phyloP scores from a whole-genome alignment of 257 asterid genomes.

The Plantago major region DNA sequence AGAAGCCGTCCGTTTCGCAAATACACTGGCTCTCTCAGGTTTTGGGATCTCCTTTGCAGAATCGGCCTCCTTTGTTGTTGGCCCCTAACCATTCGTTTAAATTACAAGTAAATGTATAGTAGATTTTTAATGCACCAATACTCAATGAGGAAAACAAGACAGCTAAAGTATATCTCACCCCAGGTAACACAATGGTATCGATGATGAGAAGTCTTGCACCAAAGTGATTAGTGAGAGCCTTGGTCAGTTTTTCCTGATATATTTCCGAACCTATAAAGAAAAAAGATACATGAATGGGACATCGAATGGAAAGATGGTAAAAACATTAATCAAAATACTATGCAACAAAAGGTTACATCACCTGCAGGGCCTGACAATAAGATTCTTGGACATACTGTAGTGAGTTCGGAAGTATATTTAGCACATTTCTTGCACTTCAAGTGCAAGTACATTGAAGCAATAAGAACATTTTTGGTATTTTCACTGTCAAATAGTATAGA shows the following conservation, averaged over 20 bases:
- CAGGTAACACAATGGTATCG: conserved; percentile 60
- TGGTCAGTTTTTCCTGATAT: conserved; percentile 71
- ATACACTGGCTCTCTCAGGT: conserved; percentile 60
- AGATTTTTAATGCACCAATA: neutral
- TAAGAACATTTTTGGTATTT: conserved; percentile 69
- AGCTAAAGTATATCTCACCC: conserved; percentile 47
- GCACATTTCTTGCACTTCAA: conserved; percentile 49
- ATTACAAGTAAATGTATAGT: neutral
- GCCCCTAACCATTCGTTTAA: conserved; percentile 43
- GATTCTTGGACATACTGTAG: conserved; percentile 72
- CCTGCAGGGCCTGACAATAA: conserved; percentile 89
- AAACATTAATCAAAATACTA: neutral
- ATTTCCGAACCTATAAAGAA: conserved; percentile 73
- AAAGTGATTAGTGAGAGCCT: conserved; percentile 72
- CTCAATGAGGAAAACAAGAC: conserved; percentile 7
- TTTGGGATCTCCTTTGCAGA: conserved; percentile 54
- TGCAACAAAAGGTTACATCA: conserved; percentile 12
- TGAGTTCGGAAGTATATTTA: conserved; percentile 59
- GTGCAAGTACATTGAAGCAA: conserved; percentile 68
- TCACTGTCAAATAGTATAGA: conserved; percentile 45
- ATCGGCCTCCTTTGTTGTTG: conserved; percentile 54
- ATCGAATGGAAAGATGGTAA: conserved; percentile 12
- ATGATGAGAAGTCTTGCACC: conserved; percentile 62
- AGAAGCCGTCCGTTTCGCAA: conserved; percentile 58
- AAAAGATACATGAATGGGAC: conserved; percentile 8